phyloP scores from a whole-genome alignment of 2,329 filamentous ascomycete species.

The Monilinia vaccinii-corymbosi region DNA sequence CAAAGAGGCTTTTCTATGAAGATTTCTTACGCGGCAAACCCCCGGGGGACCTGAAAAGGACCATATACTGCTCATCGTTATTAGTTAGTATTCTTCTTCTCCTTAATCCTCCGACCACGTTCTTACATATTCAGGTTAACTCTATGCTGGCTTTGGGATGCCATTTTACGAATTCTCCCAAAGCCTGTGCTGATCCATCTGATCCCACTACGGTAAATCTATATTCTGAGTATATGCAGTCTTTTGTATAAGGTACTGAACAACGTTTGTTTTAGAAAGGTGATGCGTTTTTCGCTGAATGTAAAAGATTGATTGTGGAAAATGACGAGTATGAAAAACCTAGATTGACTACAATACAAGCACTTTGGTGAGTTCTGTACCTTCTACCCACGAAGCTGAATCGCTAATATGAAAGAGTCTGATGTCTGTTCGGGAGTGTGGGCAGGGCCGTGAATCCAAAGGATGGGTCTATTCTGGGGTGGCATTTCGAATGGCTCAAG shows the following conservation, averaged over 20 bases:
- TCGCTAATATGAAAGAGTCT: background rate
- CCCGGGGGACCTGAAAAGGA: slow-evolving; percentile 40
- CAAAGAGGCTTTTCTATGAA: slow-evolving; percentile 75
- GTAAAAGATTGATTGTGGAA: slow-evolving; percentile 79
- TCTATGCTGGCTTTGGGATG: slow-evolving; percentile 88
- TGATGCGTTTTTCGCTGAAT: slow-evolving; percentile 92
- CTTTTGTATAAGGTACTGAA: background rate
- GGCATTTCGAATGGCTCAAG: slow-evolving; percentile 95
- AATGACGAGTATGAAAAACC: slow-evolving; percentile 92
- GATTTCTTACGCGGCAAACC: slow-evolving; percentile 71
- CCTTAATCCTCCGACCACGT: slow-evolving; percentile 38
- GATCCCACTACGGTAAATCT: slow-evolving; percentile 56
- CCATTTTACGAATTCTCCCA: slow-evolving; percentile 75
- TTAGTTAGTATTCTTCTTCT: slow-evolving; percentile 37
- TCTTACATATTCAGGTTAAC: slow-evolving; percentile 82
- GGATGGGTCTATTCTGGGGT: slow-evolving; percentile 98
- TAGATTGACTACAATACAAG: slow-evolving; percentile 82
- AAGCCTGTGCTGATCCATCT: slow-evolving; percentile 59
- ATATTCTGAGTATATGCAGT: background rate
- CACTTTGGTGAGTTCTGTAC: slow-evolving; percentile 46
- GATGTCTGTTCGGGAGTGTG: slow-evolving; percentile 95
- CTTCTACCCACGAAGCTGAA: slow-evolving; percentile 32
- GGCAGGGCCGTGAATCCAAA: slow-evolving; percentile 70
- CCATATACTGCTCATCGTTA: slow-evolving; percentile 76
- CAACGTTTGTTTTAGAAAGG: slow-evolving; percentile 46